Conservation (phyloP, 1,284 basidiomycete genomes). For the Ganoderma sp. region DNA sequence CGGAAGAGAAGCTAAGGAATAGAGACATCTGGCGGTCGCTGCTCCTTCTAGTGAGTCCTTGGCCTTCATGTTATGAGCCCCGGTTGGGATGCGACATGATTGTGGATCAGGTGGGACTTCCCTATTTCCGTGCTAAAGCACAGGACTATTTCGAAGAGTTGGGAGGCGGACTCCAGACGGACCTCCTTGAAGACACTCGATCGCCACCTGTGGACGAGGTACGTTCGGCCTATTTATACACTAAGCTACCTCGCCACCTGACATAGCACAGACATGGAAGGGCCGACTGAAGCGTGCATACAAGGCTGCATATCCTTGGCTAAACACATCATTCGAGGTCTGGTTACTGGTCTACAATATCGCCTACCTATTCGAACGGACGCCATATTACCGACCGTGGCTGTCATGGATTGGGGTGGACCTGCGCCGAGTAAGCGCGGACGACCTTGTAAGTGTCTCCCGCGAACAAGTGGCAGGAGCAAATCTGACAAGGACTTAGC, state of each 20-base stretch:
- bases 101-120: conserved; percentile 76
- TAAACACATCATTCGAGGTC: conserved; percentile 78
- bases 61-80: not conserved
- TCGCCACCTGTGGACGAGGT: conserved; percentile 59
- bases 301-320: conserved; percentile 82
- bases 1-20: conserved; percentile 65
- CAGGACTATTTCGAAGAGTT: conserved; percentile 91
- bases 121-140: conserved; percentile 88
- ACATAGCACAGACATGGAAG: conserved; percentile 45
- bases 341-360: conserved; percentile 88
- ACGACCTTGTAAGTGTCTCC: conserved; percentile 67
- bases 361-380: conserved; percentile 89
- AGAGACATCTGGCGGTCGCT: conserved; percentile 78
- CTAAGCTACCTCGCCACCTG: not conserved
- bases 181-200: conserved; percentile 66
- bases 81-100: not conserved
- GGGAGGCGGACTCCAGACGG: conserved; percentile 78
- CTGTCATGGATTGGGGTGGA: conserved; percentile 84
- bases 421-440: conserved; percentile 75
- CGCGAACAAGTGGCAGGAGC: not conserved
- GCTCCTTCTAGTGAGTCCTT: conserved; percentile 70
- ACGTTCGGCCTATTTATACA: conserved; percentile 25
- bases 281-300: conserved; percentile 64
- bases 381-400: conserved; percentile 93
- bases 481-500: conserved; percentile 24